Evolutionary conservation across 192 early-diverging fungal species (phyloP), one percentile per base, ranked within the genome.

Genomic region (Backusella luteola): DNA sequence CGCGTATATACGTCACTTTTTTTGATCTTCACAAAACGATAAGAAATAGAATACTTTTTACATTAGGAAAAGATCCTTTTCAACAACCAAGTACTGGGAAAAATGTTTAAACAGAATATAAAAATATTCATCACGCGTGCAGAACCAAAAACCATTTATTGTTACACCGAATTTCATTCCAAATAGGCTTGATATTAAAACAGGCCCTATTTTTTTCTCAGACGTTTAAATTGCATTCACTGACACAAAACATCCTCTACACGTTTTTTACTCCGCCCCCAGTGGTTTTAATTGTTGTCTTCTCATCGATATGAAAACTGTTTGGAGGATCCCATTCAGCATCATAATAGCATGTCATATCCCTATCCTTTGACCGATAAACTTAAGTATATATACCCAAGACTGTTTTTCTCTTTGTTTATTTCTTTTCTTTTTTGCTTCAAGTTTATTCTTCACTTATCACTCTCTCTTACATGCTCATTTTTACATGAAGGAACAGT

Each of bases 171-270:
- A 63, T 23, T 63, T 63, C 56, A 63, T 63, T 63, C 56, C 56
- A 63, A 63, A 29, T 49, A 49, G 46, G 46, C 46, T 49, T 49
- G 46, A 49, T 63, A 63, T 63, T 63, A 29, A 63, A 63, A 63
- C 9, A 63, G 56, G 56, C 23, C 56, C 56, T 63, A 23, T 63
- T 63, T 63, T 26, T 63, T 63, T 63, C 56, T 63, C 56, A 63
- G 56, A 23, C 56, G 56, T 63, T 63, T 63, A 63, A 63, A 63
- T 63, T 63, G 26, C 56, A 63, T 63, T 63, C 56, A 26, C 56
- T 63, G 56, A 63, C 56, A 63, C 56, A 63, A 63, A 19, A 63
- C 23, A 29, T 63, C 53, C 53, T 44, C 42, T 44, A 17, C 53
- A 23, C 53, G 53, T 63, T 63, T 63, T 63, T 63, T 63, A 63